Conservation (phyloP, 2,329 filamentous ascomycete species). For the Didymella lethalis region DNA sequence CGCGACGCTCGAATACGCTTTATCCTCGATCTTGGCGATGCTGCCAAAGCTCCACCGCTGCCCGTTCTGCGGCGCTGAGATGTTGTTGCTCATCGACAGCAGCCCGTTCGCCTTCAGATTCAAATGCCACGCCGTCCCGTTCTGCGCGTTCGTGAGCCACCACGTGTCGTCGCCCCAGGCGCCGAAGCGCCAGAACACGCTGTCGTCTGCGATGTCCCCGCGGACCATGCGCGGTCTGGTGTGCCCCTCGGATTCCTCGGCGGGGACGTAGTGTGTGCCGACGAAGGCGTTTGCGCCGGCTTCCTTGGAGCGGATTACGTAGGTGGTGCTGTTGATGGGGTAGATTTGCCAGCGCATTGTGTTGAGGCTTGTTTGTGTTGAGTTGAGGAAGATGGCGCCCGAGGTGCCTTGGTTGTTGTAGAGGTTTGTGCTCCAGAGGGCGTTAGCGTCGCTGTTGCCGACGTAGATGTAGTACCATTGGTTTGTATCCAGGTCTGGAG, state of each 20-base stretch:
- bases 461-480: conserved; percentile 36
- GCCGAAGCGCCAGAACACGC: conserved; percentile 32
- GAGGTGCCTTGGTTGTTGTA: conserved; percentile 11
- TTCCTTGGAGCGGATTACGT: conserved; percentile 26
- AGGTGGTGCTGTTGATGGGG: conserved; percentile 26
- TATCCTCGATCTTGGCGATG: conserved; percentile 25
- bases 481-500: conserved; percentile 23
- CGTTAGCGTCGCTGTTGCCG: conserved; percentile 11
- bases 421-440: conserved; percentile 3
- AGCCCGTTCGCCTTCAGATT: conserved; percentile 16
- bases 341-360: conserved; percentile 32
- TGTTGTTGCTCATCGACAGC: conserved; percentile 27
- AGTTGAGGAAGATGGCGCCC: conserved; percentile 27
- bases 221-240: conserved; percentile 27
- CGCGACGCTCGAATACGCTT: conserved; percentile 25
- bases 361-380: not conserved
- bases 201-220: conserved; percentile 28
- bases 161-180: conserved; percentile 34
- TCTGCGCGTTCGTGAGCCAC: conserved; percentile 31
- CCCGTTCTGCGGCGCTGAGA: conserved; percentile 22
- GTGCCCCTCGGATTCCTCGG: conserved; percentile 20
- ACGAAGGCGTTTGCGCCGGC: conserved; percentile 29
- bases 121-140: conserved; percentile 27
- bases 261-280: conserved; percentile 14
- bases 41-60: conserved; percentile 24